Evolutionary conservation across 352 stramenopile species (phyloP), one percentile per base, ranked within the genome.

Genomic region (Phytophthora hibernalis): DNA sequence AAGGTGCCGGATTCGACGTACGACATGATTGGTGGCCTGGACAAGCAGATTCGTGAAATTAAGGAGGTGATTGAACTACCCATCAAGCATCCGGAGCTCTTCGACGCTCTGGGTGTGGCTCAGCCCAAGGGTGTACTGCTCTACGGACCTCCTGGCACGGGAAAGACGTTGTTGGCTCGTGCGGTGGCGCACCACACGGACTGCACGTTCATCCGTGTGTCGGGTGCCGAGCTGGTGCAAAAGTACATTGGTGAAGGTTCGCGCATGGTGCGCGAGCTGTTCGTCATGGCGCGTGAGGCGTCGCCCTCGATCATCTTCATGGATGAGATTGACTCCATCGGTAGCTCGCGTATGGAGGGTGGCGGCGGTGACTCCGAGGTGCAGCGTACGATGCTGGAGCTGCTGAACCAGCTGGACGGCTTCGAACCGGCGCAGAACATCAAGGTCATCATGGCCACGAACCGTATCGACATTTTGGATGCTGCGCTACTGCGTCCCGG

Each of bases 261-360:
- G 18, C 87, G 97, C 24, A 99, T 99, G 97, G 98, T 99, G 22
- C 93, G 98, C 48, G 98, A 99, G 82, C 85, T 99, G 6, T 99
- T 99, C 76, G 95, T 99, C 35, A 99, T 99, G 97, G 98, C 98
- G 26, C 87, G 90, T 53, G 92, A 98, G 68, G 87, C 89, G n/a
- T 96, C 97, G n/a, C 98, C 98, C 22, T 99, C 92, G 26, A 99
- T 99, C 75, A 99, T 99, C 64, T 99, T 99, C 65, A 99, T 99
- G 98, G 98, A 99, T 75, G 98, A 99, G 82, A 99, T 99, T 74
- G 98, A 99, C 81, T 99, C 95, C 47, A 99, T 99, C 67, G 98
- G 98, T 54, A 95, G 87, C 43, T 97, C 91, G 21, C 85, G 92
- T 43, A 92, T 97, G 70, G 95, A 98, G 56, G 89, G 91, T 45